Percentiles rank a stretch among this genome's conserved stretches.
Evolutionary conservation across 768 basidiomycete genomes (phyloP).

Genomic region (Pisolithus sp.): DNA sequence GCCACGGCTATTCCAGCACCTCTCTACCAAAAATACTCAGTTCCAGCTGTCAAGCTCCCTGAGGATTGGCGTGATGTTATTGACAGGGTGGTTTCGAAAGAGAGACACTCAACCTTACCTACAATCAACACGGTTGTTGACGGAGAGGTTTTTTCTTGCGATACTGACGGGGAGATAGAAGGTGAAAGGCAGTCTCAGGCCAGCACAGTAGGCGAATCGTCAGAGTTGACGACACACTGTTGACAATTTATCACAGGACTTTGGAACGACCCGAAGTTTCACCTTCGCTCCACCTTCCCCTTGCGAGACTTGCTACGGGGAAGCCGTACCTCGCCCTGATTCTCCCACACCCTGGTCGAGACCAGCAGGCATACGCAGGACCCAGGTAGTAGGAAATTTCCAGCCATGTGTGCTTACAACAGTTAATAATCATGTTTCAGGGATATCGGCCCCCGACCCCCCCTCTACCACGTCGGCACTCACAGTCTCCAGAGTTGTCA

Average conservation of each 20-base stretch:
- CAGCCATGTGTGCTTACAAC: not conserved
- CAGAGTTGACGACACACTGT: slow-evolving; percentile 19
- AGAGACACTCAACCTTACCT: slow-evolving; percentile 25
- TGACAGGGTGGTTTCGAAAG: slow-evolving; percentile 27
- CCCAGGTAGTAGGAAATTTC: slow-evolving; percentile 19
- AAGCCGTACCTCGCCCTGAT: slow-evolving; percentile 29
- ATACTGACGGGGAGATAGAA: slow-evolving; percentile 19
- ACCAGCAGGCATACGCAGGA: slow-evolving; percentile 18
- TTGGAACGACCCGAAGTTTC: slow-evolving; percentile 25
- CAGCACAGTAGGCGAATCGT: slow-evolving; percentile 27
- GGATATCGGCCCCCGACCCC: slow-evolving; percentile 56
- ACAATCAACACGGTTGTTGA: slow-evolving; percentile 29
- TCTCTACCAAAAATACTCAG: slow-evolving; percentile 4
- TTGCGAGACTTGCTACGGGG: slow-evolving; percentile 28
- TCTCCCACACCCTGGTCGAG: slow-evolving; percentile 32
- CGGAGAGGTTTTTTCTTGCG: slow-evolving; percentile 20
- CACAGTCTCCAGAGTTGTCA: slow-evolving; percentile 28
- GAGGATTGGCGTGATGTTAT: slow-evolving; percentile 32
- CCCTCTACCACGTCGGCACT: slow-evolving; percentile 39
- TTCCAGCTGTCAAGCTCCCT: slow-evolving; percentile 19
- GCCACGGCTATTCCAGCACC: slow-evolving; percentile 7
- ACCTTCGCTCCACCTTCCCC: slow-evolving; percentile 29
- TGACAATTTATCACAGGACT: slow-evolving; percentile 27
- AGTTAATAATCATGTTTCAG: slow-evolving; percentile 22
- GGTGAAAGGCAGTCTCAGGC: slow-evolving; percentile 29